Evolutionary conservation across 2,329 filamentous ascomycete genomes (phyloP), one percentile per base, ranked within the genome.

Genomic region (Lasiodiplodia hormozganensis): DNA sequence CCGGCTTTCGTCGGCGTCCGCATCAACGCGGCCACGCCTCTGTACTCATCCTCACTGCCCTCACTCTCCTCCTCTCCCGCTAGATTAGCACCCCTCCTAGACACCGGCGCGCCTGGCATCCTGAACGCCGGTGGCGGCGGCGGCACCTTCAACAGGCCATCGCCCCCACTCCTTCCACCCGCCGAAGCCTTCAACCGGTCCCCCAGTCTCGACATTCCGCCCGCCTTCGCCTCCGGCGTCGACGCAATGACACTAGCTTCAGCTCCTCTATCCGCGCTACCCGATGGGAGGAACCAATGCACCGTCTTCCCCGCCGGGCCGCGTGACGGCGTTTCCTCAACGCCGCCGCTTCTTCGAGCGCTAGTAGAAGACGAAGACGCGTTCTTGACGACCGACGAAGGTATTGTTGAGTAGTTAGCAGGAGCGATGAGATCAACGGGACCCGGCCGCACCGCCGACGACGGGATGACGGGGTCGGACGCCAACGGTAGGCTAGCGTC

Each of bases 291-390:
- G 11, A 53, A 18, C 49, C 49, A 65, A 21, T 43, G 16, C 8
- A 76, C 18, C 4, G 70, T 65, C 68, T 73, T 79, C 73, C 34
- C 72, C 14, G 73, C 76, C 57, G 79, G 78, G 53, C 76, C 77
- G 54, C 79, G 79, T 3, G 80, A 81, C 16, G 82, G 82, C 62
- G 82, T 84, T 43, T 83, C 82, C 65, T 79, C 74, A 65, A 83
- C 71, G 71, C 72, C 68, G 18, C 18, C 56, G 23, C 43, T 12
- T 4, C 40, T 10, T 34, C 34, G 18, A 11, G 34, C 54, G n/a
- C 12, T 10, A 18, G 75, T 77, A 49, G 71, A 28, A 21, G 34
- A 12, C 0, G 34, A 12, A 14, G 12, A 23, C 2, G 11, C 21
- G 23, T 28, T 36, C 60, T 52, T 64, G 38, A 38, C 21, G 43